Base-by-base conservation (phyloP, 1,284 basidiomycete genomes). In the Termitomyces sp. region DNA sequence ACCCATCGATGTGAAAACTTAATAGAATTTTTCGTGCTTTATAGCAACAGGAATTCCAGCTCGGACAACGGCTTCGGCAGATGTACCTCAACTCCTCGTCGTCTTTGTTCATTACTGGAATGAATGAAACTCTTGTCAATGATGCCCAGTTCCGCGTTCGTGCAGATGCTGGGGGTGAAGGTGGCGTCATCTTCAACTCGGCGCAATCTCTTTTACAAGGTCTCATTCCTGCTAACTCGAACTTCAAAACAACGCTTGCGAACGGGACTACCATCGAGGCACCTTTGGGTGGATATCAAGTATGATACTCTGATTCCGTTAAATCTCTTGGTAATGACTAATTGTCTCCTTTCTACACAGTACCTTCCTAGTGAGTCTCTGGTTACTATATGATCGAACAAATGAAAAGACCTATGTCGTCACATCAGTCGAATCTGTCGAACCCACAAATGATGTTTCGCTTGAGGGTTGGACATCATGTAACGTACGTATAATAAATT, bases 101-200 rank as follows among this genome's bases (percentile, higher is more conserved):
- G 2, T 63, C 79, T 0, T 78, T 75, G 5, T 76, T 76, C 54
- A 86, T 93, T 55, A 65, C 72, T 6, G 81, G 78, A 0, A 71
- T 92, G 60, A 77, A 74, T 60, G 70, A 69, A 14, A 73, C 76
- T 13, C 68, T 86, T 41, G 80, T 82, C 21, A 68, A 83, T 60
- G 69, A 76, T 46, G 64, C 66, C 13, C 78, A 86, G 65, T 58
- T 76, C 30, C 72, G 75, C 55, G 77, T 86, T 54, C 77, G 78
- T 19, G 87, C 88, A 16, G 88, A 92, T 67, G 82, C 81, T 38
- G 90, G 87, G 28, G 88, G 83, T 18, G 91, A 93, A 68, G 83
- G 81, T 26, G 78, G 80, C 41, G 83, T 89, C 10, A 86, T 91
- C 38, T 80, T 86, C 55, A 70, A 75, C 53, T 86, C 84, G 3